Percentiles rank a stretch among this genome's conserved stretches.
phyloP scores from a whole-genome alignment of 495 filamentous ascomycete genomes.

The Penicillium ochrochloron region DNA sequence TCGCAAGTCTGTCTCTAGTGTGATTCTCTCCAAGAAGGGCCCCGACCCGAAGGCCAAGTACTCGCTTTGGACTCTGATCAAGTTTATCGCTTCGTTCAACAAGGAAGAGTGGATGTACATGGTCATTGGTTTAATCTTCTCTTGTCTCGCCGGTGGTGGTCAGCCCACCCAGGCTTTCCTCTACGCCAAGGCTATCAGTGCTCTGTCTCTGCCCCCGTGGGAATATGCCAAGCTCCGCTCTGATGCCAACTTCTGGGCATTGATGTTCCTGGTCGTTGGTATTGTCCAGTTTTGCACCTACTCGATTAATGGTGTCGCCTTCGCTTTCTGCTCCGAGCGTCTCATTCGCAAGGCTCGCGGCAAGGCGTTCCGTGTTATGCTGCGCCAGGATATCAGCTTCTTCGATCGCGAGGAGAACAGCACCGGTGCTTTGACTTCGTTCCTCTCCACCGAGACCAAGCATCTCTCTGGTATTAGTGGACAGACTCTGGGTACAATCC shows the following conservation, averaged over 20 bases:
- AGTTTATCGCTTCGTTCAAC: constrained; percentile 84
- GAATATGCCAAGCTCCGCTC: constrained; percentile 59
- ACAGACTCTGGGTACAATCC: constrained; percentile 76
- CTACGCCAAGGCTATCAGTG: constrained; percentile 83
- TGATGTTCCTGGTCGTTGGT: constrained; percentile 96
- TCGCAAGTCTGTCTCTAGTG: constrained; percentile 75
- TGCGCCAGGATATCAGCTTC: constrained; percentile 91
- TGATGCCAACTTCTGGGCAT: constrained; percentile 83
- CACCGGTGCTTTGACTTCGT: constrained; percentile 80
- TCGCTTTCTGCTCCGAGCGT: constrained; percentile 83
- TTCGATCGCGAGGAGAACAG: constrained; percentile 87
- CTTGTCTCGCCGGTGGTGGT: constrained; percentile 79
- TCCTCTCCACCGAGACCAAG: constrained; percentile 84
- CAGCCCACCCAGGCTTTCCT: constrained; percentile 89
- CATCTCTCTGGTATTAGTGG: constrained; percentile 83
- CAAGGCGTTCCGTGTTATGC: constrained; percentile 78
- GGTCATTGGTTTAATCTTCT: constrained; percentile 75
- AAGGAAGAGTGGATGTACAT: constrained; percentile 71
- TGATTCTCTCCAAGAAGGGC: constrained; percentile 61
- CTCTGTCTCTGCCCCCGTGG: constrained; percentile 57
- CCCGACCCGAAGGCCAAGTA: constrained; percentile 60
- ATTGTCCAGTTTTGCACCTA: constrained; percentile 74
- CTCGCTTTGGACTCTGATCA: constrained; percentile 81
- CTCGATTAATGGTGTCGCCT: constrained; percentile 68
- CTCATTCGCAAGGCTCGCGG: constrained; percentile 82